Evolutionary conservation across 768 basidiomycete species (phyloP), one percentile per base, ranked within the genome.

Genomic region (Thelephora ganbajun): DNA sequence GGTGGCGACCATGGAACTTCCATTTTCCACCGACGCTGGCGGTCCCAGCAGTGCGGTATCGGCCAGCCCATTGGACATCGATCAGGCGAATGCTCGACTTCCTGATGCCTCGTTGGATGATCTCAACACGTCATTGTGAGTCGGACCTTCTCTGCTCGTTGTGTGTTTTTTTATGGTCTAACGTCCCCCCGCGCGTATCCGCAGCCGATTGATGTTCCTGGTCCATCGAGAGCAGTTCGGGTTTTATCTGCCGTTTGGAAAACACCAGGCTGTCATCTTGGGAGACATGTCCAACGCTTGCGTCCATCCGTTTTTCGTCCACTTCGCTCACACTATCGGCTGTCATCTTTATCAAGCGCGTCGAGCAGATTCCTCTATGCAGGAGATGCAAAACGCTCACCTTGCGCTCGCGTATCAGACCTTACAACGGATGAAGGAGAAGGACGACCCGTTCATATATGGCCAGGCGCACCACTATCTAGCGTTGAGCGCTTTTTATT

Each of bases 251-350:
- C 53, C 47, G 13, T 41, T 42, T 18, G 26, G 49, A 13, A 60
- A 59, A 44, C 48, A 54, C 44, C 49, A 55, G 9, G 59, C 59
- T 9, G 53, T 60, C 43, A 22, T 56, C 30, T 42, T 41, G 19
- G 59, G 57, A 2, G 59, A 60, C 44, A 33, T 52, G 23, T 54
- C 56, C 1, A 56, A 57, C 11, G 33, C 43, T 6, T 48, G 49
- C n/a, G 52, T 58, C 5, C 57, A 58, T 44, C 57, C 57, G 2
- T 50, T 54, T 2, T 48, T 58, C 46, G 48, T 58, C 13, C 54
- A 56, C 47, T 16, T 55, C 16, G 54, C 59, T 12, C 57, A 57
- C 33, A 47, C 56, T 14, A 48, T 56, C 23, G 59, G 59, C 2
- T 55, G 54, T 45, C 45, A 51, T 5, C 41, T 58, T 11, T 60